Evolutionary conservation across 2,329 filamentous ascomycete genomes (phyloP).

Genomic region (Plenodomus biglobosus): DNA sequence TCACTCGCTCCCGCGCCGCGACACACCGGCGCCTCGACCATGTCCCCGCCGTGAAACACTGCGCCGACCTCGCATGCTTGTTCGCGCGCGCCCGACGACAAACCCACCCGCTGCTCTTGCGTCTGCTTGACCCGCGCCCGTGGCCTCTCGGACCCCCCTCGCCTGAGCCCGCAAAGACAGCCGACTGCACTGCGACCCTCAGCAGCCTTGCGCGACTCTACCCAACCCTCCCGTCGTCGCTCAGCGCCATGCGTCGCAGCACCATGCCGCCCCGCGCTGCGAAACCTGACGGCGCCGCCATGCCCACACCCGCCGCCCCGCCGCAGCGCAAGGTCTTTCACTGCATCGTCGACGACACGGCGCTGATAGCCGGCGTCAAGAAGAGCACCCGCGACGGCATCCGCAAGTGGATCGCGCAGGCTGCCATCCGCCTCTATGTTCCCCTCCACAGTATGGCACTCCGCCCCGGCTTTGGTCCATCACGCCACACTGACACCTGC

Average conservation of each 20-base stretch:
- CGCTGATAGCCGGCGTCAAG: constrained; percentile 54
- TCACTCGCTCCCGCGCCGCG: constrained; percentile 27
- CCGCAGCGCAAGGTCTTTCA: constrained; percentile 54
- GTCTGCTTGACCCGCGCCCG: constrained; percentile 12
- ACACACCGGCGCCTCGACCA: constrained; percentile 21
- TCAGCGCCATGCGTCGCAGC: constrained; percentile 35
- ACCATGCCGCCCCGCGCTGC: constrained; percentile 31
- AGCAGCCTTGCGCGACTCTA: constrained; percentile 2
- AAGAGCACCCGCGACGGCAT: constrained; percentile 56
- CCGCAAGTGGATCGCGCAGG: constrained; percentile 54
- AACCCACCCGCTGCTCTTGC: constrained; percentile 15
- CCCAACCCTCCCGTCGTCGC: constrained; percentile 7
- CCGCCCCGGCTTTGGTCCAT: constrained; percentile 1
- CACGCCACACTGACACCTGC: constrained; percentile 21
- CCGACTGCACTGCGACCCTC: background rate
- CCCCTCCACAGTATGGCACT: constrained; percentile 52
- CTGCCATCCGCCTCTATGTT: constrained; percentile 54
- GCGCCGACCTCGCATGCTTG: constrained; percentile 21
- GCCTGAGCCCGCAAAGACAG: constrained; percentile 5
- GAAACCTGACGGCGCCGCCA: constrained; percentile 27
- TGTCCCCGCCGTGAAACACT: constrained; percentile 32
- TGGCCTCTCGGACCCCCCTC: constrained; percentile 12
- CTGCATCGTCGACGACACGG: constrained; percentile 57
- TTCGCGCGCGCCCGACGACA: constrained; percentile 28
- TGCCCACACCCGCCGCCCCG: constrained; percentile 29